Evolutionary conservation across 192 early-diverging fungal genomes (phyloP).

Genomic region (Backusella liffmaniae): DNA sequence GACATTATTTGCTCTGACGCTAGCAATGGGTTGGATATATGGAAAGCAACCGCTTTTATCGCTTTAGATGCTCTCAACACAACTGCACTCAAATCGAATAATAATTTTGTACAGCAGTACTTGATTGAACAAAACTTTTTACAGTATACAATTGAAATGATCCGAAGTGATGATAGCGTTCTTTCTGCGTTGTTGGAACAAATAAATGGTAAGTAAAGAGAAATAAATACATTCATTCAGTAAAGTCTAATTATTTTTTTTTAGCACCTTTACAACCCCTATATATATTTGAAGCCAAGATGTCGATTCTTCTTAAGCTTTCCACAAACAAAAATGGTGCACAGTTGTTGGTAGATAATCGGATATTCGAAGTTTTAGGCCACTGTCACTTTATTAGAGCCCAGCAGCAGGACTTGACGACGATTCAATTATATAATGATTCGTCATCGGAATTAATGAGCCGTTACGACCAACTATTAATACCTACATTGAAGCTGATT

Average conservation of each 20-base stretch:
- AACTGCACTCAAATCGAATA: neutral
- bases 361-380: slow-evolving; percentile 9
- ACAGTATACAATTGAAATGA: neutral
- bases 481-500: slow-evolving; percentile 19
- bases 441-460: neutral
- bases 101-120: neutral
- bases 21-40: slow-evolving; percentile 71
- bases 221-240: neutral
- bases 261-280: slow-evolving; percentile 6
- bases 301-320: slow-evolving; percentile 4
- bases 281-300: slow-evolving; percentile 15
- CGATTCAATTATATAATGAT: neutral
- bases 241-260: neutral
- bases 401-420: neutral
- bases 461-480: slow-evolving; percentile 13
- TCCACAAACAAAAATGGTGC: neutral
- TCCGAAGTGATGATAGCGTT: neutral
- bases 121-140: slow-evolving; percentile 8
- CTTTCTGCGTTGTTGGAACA: neutral
- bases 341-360: neutral
- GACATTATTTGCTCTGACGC: slow-evolving; percentile 80
- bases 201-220: neutral
- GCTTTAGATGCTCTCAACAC: slow-evolving; percentile 66
- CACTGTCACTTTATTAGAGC: slow-evolving; percentile 11
- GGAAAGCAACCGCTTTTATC: slow-evolving; percentile 84